These are phyloP conservation scores for Wallacemonas sp. DNA, from an alignment of 208 protist species.

Conservation along the genomic window DNA sequence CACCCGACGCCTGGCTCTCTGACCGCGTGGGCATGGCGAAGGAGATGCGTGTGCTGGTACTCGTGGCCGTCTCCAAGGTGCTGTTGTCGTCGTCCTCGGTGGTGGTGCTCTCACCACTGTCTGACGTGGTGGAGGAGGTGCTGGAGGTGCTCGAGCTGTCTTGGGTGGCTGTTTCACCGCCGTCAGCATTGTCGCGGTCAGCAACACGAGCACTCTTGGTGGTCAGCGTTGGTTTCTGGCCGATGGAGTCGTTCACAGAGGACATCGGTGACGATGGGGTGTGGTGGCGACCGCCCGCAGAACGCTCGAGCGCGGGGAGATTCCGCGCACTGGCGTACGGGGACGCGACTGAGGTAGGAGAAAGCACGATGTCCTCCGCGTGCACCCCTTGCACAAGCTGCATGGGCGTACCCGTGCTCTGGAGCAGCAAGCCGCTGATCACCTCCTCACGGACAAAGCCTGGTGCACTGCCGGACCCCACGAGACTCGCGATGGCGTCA, in stretches of 20 bases:
- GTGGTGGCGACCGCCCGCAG: too few relatives aligned
- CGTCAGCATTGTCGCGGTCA: too few relatives aligned
- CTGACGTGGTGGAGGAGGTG: conserved; percentile 9
- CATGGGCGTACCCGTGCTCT: conserved; percentile 6
- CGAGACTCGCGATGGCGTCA: background rate
- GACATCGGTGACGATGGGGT: too few relatives aligned
- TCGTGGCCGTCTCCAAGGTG: conserved; percentile 2
- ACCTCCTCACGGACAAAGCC: background rate
- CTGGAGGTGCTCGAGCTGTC: background rate
- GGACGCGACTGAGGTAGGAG: background rate
- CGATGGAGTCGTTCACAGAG: too few relatives aligned
- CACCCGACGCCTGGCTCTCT: background rate
- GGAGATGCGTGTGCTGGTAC: conserved; percentile 9
- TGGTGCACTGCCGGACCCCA: background rate
- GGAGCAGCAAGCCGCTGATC: conserved; percentile 4
- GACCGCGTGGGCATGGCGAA: background rate
- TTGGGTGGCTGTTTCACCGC: background rate
- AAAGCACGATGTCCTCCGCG: background rate
- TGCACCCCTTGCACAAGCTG: conserved; percentile 6
- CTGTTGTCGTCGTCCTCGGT: background rate
- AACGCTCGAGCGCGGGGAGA: too few relatives aligned
- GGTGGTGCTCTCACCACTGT: background rate
- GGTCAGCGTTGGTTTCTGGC: background rate
- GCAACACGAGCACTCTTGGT: too few relatives aligned
- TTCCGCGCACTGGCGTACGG: too few relatives aligned